phyloP scores from a whole-genome alignment of 1,139 yeast genomes.

The Saccharomycopsis hybrid region DNA sequence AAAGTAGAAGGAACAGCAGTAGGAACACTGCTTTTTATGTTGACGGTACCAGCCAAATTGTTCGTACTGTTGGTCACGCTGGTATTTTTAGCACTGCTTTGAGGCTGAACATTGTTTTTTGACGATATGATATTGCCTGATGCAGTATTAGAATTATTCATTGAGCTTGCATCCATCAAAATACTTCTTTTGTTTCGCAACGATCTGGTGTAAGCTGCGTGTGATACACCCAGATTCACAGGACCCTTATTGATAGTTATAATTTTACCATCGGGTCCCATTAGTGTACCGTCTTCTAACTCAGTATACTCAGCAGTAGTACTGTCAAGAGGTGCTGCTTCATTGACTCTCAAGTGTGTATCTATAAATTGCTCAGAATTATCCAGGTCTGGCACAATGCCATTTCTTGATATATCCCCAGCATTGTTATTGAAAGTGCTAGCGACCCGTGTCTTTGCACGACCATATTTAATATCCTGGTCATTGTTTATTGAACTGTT shows the following conservation, averaged over 20 bases:
- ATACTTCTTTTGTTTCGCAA: slow-evolving; percentile 20
- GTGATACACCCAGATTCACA: neutral
- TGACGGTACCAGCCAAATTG: neutral
- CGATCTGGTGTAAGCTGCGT: slow-evolving; percentile 17
- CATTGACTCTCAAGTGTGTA: neutral
- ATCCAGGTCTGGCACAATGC: neutral
- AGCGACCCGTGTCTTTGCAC: too few species aligned
- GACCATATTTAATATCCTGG: too few species aligned
- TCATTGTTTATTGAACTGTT: too few species aligned
- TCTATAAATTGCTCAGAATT: neutral
- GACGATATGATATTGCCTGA: neutral
- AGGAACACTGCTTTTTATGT: neutral
- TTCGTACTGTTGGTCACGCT: neutral
- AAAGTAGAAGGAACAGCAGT: too few species aligned
- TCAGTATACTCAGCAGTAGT: neutral
- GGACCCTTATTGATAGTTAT: neutral
- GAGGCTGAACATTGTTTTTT: neutral
- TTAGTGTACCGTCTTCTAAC: neutral
- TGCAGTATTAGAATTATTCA: slow-evolving; percentile 1
- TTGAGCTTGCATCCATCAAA: slow-evolving; percentile 8
- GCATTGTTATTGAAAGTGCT: too few species aligned
- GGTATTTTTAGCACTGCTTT: neutral
- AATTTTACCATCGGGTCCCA: neutral
- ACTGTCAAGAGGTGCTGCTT: neutral
- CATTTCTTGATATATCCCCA: too few species aligned